Base-by-base conservation (phyloP, 78 protist genomes). In the Dictyostelium firmibasis region DNA sequence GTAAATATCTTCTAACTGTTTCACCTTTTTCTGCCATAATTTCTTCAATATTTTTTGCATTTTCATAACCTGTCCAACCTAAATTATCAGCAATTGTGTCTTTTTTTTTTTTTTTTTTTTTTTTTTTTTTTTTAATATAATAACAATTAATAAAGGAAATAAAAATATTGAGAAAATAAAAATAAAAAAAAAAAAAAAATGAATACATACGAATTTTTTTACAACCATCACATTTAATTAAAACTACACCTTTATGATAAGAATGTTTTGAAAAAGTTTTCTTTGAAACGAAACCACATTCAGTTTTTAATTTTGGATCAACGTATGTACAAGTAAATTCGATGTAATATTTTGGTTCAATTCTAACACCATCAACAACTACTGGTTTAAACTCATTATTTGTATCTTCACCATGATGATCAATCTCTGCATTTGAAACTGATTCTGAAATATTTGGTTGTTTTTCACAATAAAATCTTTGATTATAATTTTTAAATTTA, bases 221-320 rank as follows among this genome's bases (percentile, higher is more conserved):
- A 81, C 94, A 89, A 69, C 94, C 94, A 23, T 89, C 94, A 70
- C 94, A 89, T 27, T 27, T 50, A 36, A 89, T 89, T 18, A 89
- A 64, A 41, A 89, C 94, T 3, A 89, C 94, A 69, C 94, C 94
- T 70, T 89, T 89, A 70, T 89, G 94, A 81, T 89, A 89, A n/a
- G 87, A 62, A 18, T 89, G 94, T 47, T 89, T 89, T 43, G 94
- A 89, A 81, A 89, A 89, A 7, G 86, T 81, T 44, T 89, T 89
- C 41, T 81, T 89, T 27, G 94, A 89, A 50, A 83, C 67, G 36
- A 67, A 81, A 29, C 94, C 94, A 89, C 94, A 89, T 70, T 89
- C 94, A 43, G 69, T 83, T 20, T 67, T 67, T n/a, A 7, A 9
- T n/a, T 41, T 27, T 35, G 75, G 86, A 27, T 74, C 77, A 16